Conservation (phyloP, 345 rosid species). For the Syzygium aromaticum region DNA sequence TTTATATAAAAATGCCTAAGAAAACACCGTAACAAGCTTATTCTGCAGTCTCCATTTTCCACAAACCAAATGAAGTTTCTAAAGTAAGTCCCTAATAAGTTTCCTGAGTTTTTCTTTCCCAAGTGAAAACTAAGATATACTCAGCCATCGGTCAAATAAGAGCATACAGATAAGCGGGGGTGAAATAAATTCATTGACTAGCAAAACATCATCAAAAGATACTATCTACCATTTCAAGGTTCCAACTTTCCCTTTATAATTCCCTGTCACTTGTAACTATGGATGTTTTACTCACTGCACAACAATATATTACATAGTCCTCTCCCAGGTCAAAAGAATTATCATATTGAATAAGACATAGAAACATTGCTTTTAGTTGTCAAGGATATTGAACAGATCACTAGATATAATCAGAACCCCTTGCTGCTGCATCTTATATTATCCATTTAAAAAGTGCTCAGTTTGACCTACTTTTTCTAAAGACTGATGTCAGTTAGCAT, state of each 20-base stretch:
- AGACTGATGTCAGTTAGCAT: neutral
- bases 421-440: neutral
- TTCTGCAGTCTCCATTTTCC: neutral
- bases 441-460: neutral
- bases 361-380: neutral
- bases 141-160: neutral
- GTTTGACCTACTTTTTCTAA: neutral
- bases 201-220: neutral
- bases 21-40: neutral
- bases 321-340: neutral
- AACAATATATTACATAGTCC: neutral
- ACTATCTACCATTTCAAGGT: neutral
- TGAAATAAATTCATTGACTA: neutral
- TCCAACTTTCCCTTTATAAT: neutral
- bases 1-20: neutral
- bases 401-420: neutral
- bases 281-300: neutral
- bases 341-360: neutral
- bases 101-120: neutral
- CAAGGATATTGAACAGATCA: neutral
- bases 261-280: neutral
- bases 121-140: neutral
- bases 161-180: neutral
- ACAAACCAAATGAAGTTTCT: neutral
- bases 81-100: neutral